Base-by-base conservation (phyloP, 345 rosid genomes). In the Pugionium cornutum region DNA sequence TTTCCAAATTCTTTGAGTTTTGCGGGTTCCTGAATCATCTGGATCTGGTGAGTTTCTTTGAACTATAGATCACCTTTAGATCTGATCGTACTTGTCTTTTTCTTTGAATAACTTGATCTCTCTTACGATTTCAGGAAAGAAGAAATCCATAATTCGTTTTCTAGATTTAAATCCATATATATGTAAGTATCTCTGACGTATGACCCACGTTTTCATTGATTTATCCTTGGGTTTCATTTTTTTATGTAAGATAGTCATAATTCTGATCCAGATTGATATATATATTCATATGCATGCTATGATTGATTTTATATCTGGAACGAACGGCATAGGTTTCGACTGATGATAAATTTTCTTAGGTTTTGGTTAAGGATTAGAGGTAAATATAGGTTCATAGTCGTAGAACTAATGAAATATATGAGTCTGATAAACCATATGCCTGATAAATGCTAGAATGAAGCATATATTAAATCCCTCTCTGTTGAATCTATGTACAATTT, bases 111-210 rank as follows among this genome's bases (percentile, higher is more conserved):
- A 18, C 18, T 18, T 18, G 18, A 18, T 18, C 18, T 18, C 18
- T 18, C 18, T 18, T 18, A 18, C 18, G 36, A 53, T 59, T 32
- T 69, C 53, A 32, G 66, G 7, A 2, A 68, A 8, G 2, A 58
- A 51, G 43, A 41, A 7, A 44, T 65, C 37, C 62, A 26, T 36
- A 26, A 3, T 43, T 39, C 33, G 11, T 4, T 31, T 0, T 66
- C 57, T 52, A 6, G 51, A 59, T 53, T 26, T 37, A 31, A 28
- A 18, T 46, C 39, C 44, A 25, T 44, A 5, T 53, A 36, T 37
- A n/a, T 74, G 77, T 74, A 67, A 67, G 77, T 33, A 4, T 53
- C 62, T 53, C 32, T 30, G 2, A 7, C 30, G 44, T 44, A 10
- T 29, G 41, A 42, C 47, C 9, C 62, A 31, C 39, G 29, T 2